Evolutionary conservation across 768 basidiomycete genomes (phyloP).

Genomic region (Asterophora parasitica): DNA sequence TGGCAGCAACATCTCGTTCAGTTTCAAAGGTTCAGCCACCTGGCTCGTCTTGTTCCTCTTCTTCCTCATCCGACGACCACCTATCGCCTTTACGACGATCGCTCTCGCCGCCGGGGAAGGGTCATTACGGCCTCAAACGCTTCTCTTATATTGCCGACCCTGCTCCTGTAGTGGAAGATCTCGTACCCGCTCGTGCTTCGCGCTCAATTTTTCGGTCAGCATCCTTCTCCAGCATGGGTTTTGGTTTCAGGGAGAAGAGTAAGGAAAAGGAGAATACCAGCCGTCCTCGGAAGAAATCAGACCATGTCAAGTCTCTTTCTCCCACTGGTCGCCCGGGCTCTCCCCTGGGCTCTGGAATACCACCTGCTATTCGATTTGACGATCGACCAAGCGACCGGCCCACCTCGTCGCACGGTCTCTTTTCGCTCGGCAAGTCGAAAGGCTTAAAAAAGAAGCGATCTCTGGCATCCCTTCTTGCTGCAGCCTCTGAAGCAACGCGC

Average conservation of each 20-base stretch:
- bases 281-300: background rate
- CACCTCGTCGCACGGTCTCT: constrained; percentile 16
- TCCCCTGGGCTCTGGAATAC: constrained; percentile 5
- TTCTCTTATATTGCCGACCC: constrained; percentile 30
- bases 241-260: constrained; percentile 28
- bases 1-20: constrained; percentile 13
- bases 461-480: constrained; percentile 28
- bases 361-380: constrained; percentile 4
- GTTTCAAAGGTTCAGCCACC: constrained; percentile 13
- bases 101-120: constrained; percentile 15
- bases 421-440: constrained; percentile 16
- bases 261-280: constrained; percentile 25
- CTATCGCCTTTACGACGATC: constrained; percentile 12
- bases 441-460: constrained; percentile 35
- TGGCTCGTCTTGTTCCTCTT: constrained; percentile 4
- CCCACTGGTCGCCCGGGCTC: background rate
- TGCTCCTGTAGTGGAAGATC: constrained; percentile 10
- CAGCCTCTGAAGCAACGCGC: constrained; percentile 9
- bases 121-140: constrained; percentile 35
- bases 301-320: background rate
- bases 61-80: constrained; percentile 13
- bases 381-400: constrained; percentile 15
- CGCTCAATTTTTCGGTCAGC: constrained; percentile 25
- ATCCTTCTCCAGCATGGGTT: constrained; percentile 33
- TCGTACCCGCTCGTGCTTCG: constrained; percentile 10